Evolutionary conservation across 129 eudicot species (phyloP).

Genomic region (Ambrosia artemisiifolia): DNA sequence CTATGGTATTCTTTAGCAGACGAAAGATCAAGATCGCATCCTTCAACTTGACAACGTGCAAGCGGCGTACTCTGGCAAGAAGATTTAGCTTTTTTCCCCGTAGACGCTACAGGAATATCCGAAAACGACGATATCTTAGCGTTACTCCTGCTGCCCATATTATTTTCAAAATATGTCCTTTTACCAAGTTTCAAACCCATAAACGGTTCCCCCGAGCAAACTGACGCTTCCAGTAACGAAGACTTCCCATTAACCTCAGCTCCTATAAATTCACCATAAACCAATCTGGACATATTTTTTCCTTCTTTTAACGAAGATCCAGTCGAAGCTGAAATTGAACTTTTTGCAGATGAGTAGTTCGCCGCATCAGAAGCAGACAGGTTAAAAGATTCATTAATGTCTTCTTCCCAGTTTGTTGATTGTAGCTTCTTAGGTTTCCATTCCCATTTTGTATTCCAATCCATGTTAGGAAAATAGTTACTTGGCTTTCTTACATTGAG

Average conservation of each 20-base stretch:
- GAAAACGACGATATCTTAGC: conserved; percentile 37
- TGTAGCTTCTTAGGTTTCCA: conserved; percentile 75
- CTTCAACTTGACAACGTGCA: conserved; percentile 81
- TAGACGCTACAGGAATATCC: conserved; percentile 32
- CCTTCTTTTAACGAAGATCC: conserved; percentile 55
- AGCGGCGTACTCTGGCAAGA: conserved; percentile 34
- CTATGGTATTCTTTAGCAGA: conserved; percentile 83
- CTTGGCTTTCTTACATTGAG: conserved; percentile 21
- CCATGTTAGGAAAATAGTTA: conserved; percentile 43
- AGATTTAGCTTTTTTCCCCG: conserved; percentile 50
- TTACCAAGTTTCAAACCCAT: conserved; percentile 78
- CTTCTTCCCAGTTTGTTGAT: conserved; percentile 42
- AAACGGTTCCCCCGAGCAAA: conserved; percentile 61
- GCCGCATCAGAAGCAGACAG: conserved; percentile 54
- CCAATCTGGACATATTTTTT: conserved; percentile 36
- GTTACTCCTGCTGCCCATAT: neutral
- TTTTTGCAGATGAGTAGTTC: conserved; percentile 57
- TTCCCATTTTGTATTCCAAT: conserved; percentile 81
- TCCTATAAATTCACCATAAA: conserved; percentile 35
- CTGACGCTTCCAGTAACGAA: conserved; percentile 49
- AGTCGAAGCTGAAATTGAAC: conserved; percentile 82
- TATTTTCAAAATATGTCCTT: conserved; percentile 74
- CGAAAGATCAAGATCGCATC: conserved; percentile 82
- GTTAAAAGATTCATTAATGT: conserved; percentile 55
- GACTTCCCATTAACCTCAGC: conserved; percentile 41